Percentiles rank a stretch among this genome's conserved stretches.
phyloP scores from a whole-genome alignment of 139 green algal species.

The Volvox africanus region DNA sequence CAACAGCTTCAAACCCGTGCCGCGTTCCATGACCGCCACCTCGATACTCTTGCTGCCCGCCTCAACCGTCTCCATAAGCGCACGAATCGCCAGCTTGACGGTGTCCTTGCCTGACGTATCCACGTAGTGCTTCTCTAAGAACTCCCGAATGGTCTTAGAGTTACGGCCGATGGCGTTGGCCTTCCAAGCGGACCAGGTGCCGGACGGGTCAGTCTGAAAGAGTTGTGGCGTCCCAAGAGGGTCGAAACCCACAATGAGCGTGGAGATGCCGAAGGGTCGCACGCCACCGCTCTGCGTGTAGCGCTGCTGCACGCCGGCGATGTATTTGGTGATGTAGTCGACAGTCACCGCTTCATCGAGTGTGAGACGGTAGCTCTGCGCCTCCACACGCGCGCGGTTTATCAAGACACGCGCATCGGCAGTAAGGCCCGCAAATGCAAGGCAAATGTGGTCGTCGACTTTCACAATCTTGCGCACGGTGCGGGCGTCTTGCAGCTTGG shows the following conservation, averaged over 20 bases:
- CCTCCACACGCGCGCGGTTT: constrained; percentile 92
- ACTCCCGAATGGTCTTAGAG: constrained; percentile 98
- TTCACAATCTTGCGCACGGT: constrained; percentile 98
- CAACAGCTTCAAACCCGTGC: constrained; percentile 72
- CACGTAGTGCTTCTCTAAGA: constrained; percentile 97
- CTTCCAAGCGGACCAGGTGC: constrained; percentile 97
- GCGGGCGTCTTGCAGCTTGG: constrained; percentile 95
- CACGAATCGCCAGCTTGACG: constrained; percentile 92
- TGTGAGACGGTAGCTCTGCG: constrained; percentile 76
- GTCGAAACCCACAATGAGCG: constrained; percentile 96
- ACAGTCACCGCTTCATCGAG: constrained; percentile 90
- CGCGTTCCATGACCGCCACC: constrained; percentile 88
- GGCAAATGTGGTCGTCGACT: constrained; percentile 96
- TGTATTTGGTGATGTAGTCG: constrained; percentile 94
- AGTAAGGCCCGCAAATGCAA: constrained; percentile 97
- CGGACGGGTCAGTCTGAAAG: constrained; percentile 98
- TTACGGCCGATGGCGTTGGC: constrained; percentile 97
- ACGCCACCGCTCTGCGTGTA: constrained; percentile 98
- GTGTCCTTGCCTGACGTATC: constrained; percentile 84
- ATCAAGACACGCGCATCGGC: constrained; percentile 97
- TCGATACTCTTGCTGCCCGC: constrained; percentile 80
- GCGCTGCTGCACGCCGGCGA: constrained; percentile 93
- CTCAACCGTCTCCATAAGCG: constrained; percentile 93
- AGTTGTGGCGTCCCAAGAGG: constrained; percentile 79
- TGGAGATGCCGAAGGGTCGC: constrained; percentile 98